Percentiles rank a stretch among this genome's conserved stretches.
Conservation (phyloP, 306 rosid species). For the Vigna angularis region DNA sequence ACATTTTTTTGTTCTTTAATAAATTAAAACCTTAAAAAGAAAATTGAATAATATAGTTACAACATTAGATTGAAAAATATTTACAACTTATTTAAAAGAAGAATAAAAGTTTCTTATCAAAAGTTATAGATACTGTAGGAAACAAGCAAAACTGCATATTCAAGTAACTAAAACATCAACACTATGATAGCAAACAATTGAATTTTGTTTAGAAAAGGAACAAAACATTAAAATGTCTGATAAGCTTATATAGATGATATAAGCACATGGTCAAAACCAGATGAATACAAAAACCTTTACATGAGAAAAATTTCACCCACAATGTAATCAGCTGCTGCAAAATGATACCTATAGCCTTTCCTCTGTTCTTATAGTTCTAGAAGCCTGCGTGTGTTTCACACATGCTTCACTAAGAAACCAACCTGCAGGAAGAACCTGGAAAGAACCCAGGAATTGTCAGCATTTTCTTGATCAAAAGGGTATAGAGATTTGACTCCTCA, state of each 20-base stretch:
- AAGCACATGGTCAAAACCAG: slow-evolving; percentile 41
- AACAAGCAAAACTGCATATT: too few relatives aligned
- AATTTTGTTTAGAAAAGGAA: not conserved
- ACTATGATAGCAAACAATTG: not conserved
- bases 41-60: too few relatives aligned
- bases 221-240: slow-evolving; percentile 11
- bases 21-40: too few relatives aligned
- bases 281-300: slow-evolving; percentile 36
- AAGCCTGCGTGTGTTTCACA: not conserved
- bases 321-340: slow-evolving; percentile 56
- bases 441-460: not conserved
- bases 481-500: not conserved
- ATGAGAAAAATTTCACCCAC: slow-evolving; percentile 30
- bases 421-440: not conserved
- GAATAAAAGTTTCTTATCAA: too few relatives aligned
- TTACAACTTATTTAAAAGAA: too few relatives aligned
- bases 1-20: too few relatives aligned
- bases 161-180: too few relatives aligned
- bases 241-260: slow-evolving; percentile 9
- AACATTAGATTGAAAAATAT: too few relatives aligned
- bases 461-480: not conserved
- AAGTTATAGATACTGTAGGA: too few relatives aligned
- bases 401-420: not conserved
- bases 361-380: not conserved
- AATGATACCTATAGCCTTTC: slow-evolving; percentile 35